These are phyloP conservation scores for Kockovaella imperatae DNA, from an alignment of 768 basidiomycete species.

Conservation along the genomic window DNA sequence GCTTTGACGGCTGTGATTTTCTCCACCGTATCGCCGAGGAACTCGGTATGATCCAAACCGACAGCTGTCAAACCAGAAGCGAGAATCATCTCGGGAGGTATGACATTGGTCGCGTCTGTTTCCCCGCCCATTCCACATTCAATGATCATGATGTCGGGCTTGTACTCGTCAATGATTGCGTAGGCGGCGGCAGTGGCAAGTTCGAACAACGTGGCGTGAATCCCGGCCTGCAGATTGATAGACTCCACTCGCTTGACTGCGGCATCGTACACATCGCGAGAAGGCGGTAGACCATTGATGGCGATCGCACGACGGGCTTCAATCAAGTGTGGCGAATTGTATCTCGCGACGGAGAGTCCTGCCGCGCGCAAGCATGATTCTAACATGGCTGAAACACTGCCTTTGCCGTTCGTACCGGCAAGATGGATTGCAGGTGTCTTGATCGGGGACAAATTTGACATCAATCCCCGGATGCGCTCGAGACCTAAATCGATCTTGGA, in stretches of 20 bases:
- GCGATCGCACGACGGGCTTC: slow-evolving; percentile 67
- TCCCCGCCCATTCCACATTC: slow-evolving; percentile 95
- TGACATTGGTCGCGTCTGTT: slow-evolving; percentile 85
- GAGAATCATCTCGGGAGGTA: slow-evolving; percentile 61
- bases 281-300: slow-evolving; percentile 56
- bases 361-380: slow-evolving; percentile 63
- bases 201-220: slow-evolving; percentile 68
- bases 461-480: slow-evolving; percentile 47
- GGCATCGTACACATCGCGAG: slow-evolving; percentile 49
- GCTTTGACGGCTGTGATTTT: slow-evolving; percentile 78
- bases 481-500: slow-evolving; percentile 42
- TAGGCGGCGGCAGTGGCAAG: slow-evolving; percentile 75
- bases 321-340: slow-evolving; percentile 88
- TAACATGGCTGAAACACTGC: slow-evolving; percentile 76
- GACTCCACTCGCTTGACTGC: slow-evolving; percentile 51
- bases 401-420: slow-evolving; percentile 95
- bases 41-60: slow-evolving; percentile 86
- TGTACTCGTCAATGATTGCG: slow-evolving; percentile 58
- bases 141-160: slow-evolving; percentile 68
- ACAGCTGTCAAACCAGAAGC: slow-evolving; percentile 78
- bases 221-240: slow-evolving; percentile 47
- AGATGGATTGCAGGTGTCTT: slow-evolving; percentile 79
- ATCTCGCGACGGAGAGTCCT: slow-evolving; percentile 62
- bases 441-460: slow-evolving; percentile 55
- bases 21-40: slow-evolving; percentile 67